Conservation (phyloP, 2,329 filamentous ascomycete species). For the Alternaria longipes region DNA sequence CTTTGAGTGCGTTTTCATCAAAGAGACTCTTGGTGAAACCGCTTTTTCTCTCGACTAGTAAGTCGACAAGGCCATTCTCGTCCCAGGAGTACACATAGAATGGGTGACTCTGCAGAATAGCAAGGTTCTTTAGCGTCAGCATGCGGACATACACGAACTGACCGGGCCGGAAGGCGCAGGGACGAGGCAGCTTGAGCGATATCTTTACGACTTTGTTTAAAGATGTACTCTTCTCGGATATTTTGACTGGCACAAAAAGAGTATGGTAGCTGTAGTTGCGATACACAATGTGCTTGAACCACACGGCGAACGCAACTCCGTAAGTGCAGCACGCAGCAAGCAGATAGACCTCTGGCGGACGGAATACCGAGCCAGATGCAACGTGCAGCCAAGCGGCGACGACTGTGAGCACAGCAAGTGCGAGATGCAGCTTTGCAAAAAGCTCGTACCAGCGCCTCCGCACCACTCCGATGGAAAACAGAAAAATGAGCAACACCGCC, state of each 20-base stretch:
- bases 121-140: neutral
- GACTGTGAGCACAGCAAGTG: neutral
- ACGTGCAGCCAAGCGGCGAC: neutral
- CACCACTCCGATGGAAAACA: neutral
- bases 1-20: neutral
- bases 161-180: neutral
- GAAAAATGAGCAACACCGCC: neutral
- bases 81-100: slow-evolving; percentile 3
- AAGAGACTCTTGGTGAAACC: neutral
- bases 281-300: slow-evolving; percentile 6
- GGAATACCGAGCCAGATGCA: slow-evolving; percentile 1
- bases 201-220: neutral
- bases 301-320: neutral
- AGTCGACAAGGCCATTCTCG: neutral
- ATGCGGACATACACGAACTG: slow-evolving; percentile 2
- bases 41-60: slow-evolving; percentile 1
- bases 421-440: slow-evolving; percentile 2
- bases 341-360: neutral
- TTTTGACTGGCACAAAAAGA: neutral
- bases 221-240: neutral
- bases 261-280: neutral
- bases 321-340: slow-evolving; percentile 2
- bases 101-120: slow-evolving; percentile 1
- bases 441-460: neutral
- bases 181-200: neutral